These are phyloP conservation scores for Cladophialophora exuberans DNA, from an alignment of 2,329 filamentous ascomycete species.

Conservation along the genomic window DNA sequence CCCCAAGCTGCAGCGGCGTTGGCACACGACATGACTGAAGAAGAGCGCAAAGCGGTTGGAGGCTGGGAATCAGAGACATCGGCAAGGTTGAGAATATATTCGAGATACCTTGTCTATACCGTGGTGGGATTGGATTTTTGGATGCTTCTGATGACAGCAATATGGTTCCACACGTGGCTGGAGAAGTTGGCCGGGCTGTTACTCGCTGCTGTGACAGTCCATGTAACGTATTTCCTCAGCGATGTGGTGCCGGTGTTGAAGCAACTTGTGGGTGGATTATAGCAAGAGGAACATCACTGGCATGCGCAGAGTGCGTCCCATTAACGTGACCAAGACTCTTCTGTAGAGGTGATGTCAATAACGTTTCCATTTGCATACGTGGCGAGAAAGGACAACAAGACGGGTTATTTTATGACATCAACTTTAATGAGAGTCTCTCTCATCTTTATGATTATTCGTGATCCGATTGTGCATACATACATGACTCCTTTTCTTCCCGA, in stretches of 20 bases:
- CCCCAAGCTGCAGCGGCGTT: slow-evolving; percentile 51
- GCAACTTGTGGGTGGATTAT: slow-evolving; percentile 49
- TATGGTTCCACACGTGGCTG: slow-evolving; percentile 98
- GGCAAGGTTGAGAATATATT: slow-evolving; percentile 60
- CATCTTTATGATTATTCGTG: too few species aligned
- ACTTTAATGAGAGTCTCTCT: too few species aligned
- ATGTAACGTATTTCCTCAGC: slow-evolving; percentile 56
- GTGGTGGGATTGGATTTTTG: slow-evolving; percentile 78
- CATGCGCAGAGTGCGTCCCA: neutral
- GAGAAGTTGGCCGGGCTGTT: slow-evolving; percentile 72
- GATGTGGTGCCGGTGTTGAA: slow-evolving; percentile 49
- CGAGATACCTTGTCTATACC: slow-evolving; percentile 51
- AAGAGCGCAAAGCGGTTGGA: slow-evolving; percentile 39
- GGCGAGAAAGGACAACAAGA: too few species aligned
- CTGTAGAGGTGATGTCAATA: neutral
- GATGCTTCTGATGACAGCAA: slow-evolving; percentile 98
- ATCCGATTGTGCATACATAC: too few species aligned
- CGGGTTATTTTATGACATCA: too few species aligned
- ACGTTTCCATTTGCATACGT: too few species aligned
- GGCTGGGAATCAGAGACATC: slow-evolving; percentile 43
- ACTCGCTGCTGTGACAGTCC: slow-evolving; percentile 53
- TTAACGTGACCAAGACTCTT: neutral
- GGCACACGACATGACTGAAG: slow-evolving; percentile 47
- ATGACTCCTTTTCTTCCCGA: too few species aligned
- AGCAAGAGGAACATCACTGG: neutral